Evolutionary conservation across 176 grass and related monocot genomes (phyloP).

Genomic region (Poa annua): DNA sequence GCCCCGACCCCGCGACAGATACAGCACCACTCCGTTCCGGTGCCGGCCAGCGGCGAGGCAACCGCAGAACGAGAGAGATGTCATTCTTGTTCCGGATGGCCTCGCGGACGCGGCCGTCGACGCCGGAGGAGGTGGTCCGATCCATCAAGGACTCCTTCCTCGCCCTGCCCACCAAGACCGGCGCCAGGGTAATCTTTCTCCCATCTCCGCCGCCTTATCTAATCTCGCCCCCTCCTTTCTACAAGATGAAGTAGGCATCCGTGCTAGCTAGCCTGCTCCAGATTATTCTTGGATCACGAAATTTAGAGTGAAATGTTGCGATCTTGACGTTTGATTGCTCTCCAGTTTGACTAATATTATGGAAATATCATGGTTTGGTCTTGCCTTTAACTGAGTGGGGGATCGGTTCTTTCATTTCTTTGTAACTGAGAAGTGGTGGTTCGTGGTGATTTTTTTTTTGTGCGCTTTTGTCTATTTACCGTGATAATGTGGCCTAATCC

Average conservation of each 20-base stretch:
- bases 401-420: slow-evolving; percentile 30
- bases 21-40: slow-evolving; percentile 27
- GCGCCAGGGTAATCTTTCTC: slow-evolving; percentile 60
- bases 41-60: slow-evolving; percentile 44
- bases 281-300: neutral
- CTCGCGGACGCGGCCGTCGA: slow-evolving; percentile 54
- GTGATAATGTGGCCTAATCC: neutral
- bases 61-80: slow-evolving; percentile 43
- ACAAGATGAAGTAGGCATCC: slow-evolving; percentile 23
- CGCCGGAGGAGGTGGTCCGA: slow-evolving; percentile 63
- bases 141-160: slow-evolving; percentile 87
- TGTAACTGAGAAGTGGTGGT: neutral
- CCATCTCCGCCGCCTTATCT: neutral
- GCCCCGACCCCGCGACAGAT: slow-evolving; percentile 28
- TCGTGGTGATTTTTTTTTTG: neutral
- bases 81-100: slow-evolving; percentile 84
- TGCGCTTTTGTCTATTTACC: neutral
- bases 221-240: neutral
- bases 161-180: slow-evolving; percentile 79
- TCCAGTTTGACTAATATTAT: neutral
- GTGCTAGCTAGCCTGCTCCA: neutral
- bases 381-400: too few relatives aligned
- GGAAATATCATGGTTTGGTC: neutral
- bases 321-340: slow-evolving; percentile 27
- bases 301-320: slow-evolving; percentile 9